Percentiles rank a stretch among this genome's conserved stretches.
phyloP scores from a whole-genome alignment of 2,329 filamentous ascomycete species.

The Hypoxylon sp. region DNA sequence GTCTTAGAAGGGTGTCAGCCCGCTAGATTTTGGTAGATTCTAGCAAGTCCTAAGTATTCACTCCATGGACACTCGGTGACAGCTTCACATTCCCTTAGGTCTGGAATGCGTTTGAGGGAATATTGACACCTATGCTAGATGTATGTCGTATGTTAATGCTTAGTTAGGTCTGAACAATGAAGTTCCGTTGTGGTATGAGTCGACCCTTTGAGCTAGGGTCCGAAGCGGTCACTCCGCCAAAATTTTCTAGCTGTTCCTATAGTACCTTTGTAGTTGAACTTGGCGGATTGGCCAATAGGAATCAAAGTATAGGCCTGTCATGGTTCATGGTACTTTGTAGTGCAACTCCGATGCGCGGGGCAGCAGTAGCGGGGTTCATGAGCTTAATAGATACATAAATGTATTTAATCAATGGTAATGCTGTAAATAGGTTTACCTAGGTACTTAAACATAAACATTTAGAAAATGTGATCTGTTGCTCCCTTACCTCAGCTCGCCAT shows the following conservation, averaged over 20 bases:
- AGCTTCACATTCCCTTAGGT: conserved; percentile 3
- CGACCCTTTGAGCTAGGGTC: conserved; percentile 42
- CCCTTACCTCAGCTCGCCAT: neutral
- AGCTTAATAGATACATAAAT: conserved; percentile 35
- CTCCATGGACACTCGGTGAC: conserved; percentile 16
- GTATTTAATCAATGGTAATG: neutral
- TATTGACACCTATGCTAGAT: conserved; percentile 8
- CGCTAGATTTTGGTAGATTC: conserved; percentile 13
- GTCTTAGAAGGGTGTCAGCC: conserved; percentile 3
- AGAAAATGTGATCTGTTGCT: neutral
- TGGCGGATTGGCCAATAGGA: conserved; percentile 38
- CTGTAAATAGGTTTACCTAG: neutral
- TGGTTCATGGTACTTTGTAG: conserved; percentile 2
- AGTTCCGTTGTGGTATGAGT: conserved; percentile 35
- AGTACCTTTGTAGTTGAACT: conserved; percentile 29
- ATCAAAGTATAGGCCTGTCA: neutral
- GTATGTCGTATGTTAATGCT: neutral
- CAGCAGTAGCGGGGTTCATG: conserved; percentile 23
- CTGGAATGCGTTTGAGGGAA: conserved; percentile 31
- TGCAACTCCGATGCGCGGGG: conserved; percentile 43
- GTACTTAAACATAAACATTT: conserved; percentile 2
- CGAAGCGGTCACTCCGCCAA: conserved; percentile 35
- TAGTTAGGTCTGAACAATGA: conserved; percentile 38
- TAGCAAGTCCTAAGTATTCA: conserved; percentile 23
- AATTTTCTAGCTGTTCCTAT: conserved; percentile 28